Percentiles rank a stretch among this genome's conserved stretches.
Evolutionary conservation across 768 basidiomycete species (phyloP).

Genomic region (Boletus tomentosulus): DNA sequence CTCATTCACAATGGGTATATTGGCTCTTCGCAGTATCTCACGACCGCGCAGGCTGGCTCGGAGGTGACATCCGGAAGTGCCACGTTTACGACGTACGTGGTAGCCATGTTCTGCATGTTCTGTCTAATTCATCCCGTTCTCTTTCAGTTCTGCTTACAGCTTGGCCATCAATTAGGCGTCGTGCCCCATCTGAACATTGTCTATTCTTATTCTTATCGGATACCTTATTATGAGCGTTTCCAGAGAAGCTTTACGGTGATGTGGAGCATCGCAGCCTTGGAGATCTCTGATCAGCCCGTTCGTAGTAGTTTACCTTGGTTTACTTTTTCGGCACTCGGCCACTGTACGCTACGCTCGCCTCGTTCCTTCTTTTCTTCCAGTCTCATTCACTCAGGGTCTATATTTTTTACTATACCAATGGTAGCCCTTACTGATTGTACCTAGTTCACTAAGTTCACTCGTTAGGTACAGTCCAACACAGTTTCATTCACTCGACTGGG

Average conservation of each 20-base stretch:
- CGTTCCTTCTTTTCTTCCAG: too few relatives aligned
- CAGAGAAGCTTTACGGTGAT: background rate
- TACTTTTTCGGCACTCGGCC: too few relatives aligned
- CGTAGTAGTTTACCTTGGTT: too few relatives aligned
- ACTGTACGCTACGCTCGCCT: too few relatives aligned
- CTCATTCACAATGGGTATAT: slow-evolving; percentile 45
- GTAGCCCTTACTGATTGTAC: too few relatives aligned
- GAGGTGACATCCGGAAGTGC: slow-evolving; percentile 60
- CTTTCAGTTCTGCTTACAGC: slow-evolving; percentile 41
- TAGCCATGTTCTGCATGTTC: background rate
- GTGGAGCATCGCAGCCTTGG: background rate
- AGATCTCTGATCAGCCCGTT: too few relatives aligned
- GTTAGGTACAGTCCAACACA: too few relatives aligned
- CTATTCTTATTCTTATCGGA: background rate
- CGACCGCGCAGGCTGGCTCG: slow-evolving; percentile 56
- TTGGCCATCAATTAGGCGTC: slow-evolving; percentile 39
- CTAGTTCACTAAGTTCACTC: too few relatives aligned
- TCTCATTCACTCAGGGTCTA: too few relatives aligned
- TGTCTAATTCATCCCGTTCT: background rate
- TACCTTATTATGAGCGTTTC: background rate
- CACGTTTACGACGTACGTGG: slow-evolving; percentile 48
- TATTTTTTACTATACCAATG: too few relatives aligned
- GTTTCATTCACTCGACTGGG: too few relatives aligned
- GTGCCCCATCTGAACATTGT: too few relatives aligned
- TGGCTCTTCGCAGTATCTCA: slow-evolving; percentile 50